Evolutionary conservation across 306 rosid species (phyloP).

Genomic region (Vigna hirtella): DNA sequence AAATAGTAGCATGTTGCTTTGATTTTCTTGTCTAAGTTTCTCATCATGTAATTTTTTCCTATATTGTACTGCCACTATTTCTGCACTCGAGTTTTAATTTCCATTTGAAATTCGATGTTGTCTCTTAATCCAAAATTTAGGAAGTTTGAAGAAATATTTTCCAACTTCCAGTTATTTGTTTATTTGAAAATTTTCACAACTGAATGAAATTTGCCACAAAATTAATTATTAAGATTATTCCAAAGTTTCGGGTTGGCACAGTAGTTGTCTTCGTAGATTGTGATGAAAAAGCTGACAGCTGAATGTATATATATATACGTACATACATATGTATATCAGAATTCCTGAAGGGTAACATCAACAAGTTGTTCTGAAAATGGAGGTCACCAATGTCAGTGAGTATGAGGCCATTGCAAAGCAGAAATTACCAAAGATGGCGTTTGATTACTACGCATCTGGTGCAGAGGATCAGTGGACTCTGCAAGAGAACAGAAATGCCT

Average conservation of each 20-base stretch:
- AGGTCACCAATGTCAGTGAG: constrained; percentile 71
- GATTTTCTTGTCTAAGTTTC: not conserved
- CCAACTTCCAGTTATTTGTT: not conserved
- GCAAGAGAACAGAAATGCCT: constrained; percentile 75
- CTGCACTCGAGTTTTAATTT: not conserved
- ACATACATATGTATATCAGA: constrained; percentile 15
- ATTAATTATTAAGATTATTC: not conserved
- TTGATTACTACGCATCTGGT: constrained; percentile 80
- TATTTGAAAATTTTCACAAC: not conserved
- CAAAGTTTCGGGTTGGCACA: not conserved
- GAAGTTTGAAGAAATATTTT: not conserved
- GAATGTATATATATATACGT: constrained; percentile 1
- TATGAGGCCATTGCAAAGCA: constrained; percentile 75
- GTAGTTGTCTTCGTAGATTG: not conserved
- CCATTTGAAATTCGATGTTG: constrained; percentile 14
- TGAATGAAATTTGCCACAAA: constrained; percentile 3
- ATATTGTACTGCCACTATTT: not conserved
- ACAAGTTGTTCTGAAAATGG: constrained; percentile 53
- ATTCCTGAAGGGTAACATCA: constrained; percentile 44
- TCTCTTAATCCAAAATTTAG: constrained; percentile 1
- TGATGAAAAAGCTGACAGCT: constrained; percentile 12
- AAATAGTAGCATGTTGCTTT: constrained; percentile 4
- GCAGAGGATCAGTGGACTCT: constrained; percentile 86
- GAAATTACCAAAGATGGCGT: constrained; percentile 75
- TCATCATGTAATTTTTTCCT: not conserved